phyloP scores from a whole-genome alignment of 2,329 filamentous ascomycete genomes.

The Cryphonectria radicalis region DNA sequence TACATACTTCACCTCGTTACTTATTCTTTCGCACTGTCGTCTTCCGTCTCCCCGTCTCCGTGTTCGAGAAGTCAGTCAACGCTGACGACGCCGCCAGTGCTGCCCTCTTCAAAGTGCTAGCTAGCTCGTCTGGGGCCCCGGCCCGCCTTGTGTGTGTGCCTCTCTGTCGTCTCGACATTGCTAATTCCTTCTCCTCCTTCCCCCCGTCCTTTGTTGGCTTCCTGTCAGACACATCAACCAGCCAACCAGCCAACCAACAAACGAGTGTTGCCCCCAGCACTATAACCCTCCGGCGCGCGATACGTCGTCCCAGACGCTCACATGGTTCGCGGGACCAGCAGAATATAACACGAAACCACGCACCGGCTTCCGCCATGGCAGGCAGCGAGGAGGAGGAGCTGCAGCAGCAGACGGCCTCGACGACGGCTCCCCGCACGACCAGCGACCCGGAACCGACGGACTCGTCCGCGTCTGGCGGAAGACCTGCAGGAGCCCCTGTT shows the following conservation, averaged over 20 bases:
- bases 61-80: background rate
- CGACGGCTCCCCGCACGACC: background rate
- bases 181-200: background rate
- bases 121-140: background rate
- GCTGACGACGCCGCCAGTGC: background rate
- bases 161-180: background rate
- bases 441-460: background rate
- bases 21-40: background rate
- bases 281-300: background rate
- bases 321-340: background rate
- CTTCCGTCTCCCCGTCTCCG: background rate
- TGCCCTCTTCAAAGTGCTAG: background rate
- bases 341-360: background rate
- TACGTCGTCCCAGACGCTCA: background rate
- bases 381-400: constrained; percentile 15
- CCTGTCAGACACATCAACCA: background rate
- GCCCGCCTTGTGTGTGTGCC: background rate
- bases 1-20: background rate
- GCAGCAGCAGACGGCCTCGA: background rate
- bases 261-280: background rate
- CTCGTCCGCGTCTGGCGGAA: background rate
- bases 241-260: background rate
- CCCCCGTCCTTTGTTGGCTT: background rate
- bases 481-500: background rate
- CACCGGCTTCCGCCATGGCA: constrained; percentile 10